These are phyloP conservation scores for Exophiala sideris DNA, from an alignment of 2,329 filamentous ascomycete species.

Conservation along the genomic window DNA sequence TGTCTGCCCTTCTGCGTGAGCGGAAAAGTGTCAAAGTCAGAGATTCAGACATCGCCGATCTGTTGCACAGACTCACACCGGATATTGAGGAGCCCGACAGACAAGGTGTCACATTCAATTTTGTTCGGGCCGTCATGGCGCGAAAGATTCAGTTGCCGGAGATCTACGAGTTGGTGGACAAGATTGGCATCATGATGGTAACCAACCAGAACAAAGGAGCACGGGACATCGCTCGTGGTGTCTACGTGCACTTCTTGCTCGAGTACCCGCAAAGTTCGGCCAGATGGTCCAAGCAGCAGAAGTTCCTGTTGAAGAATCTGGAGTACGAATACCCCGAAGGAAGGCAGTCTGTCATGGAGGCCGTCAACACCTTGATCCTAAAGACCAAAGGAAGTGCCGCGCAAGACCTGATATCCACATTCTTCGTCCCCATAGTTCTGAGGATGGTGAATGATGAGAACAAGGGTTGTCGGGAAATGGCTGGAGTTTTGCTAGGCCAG, in stretches of 20 bases:
- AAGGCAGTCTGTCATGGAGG: constrained; percentile 87
- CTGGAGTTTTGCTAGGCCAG: constrained; percentile 73
- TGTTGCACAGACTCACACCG: constrained; percentile 76
- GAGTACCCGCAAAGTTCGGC: constrained; percentile 92
- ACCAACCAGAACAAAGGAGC: constrained; percentile 89
- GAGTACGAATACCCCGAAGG: constrained; percentile 87
- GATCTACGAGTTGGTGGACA: constrained; percentile 88
- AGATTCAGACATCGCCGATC: constrained; percentile 75
- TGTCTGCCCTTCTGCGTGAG: constrained; percentile 81
- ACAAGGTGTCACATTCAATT: constrained; percentile 91
- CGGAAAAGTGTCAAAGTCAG: constrained; percentile 71
- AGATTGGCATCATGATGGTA: constrained; percentile 88
- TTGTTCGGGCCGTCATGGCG: constrained; percentile 80
- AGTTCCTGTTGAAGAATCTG: constrained; percentile 84
- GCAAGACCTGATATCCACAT: constrained; percentile 74
- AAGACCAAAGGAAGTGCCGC: constrained; percentile 80
- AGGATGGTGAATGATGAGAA: constrained; percentile 86
- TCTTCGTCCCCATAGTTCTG: constrained; percentile 83
- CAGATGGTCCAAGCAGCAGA: constrained; percentile 82
- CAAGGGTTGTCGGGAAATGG: constrained; percentile 77
- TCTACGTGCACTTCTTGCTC: constrained; percentile 89
- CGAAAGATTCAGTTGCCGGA: constrained; percentile 80
- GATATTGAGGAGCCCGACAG: constrained; percentile 91
- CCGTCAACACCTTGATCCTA: constrained; percentile 77
- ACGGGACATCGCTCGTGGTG: constrained; percentile 79